phyloP scores from a whole-genome alignment of 306 rosid species.

The Prunus armeniaca region DNA sequence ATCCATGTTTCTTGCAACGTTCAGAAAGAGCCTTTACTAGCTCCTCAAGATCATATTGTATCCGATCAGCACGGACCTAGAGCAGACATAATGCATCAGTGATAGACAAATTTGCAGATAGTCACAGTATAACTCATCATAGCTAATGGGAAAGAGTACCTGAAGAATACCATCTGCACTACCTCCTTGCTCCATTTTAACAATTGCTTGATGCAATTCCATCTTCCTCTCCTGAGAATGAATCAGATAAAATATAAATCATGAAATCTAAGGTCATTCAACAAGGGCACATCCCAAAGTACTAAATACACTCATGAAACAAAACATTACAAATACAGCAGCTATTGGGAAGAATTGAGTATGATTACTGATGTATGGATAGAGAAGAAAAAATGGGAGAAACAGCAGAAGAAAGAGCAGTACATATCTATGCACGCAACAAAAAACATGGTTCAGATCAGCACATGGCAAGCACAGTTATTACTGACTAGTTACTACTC shows the following conservation, averaged over 20 bases:
- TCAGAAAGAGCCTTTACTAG: slow-evolving; percentile 70
- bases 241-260: not conserved
- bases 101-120: slow-evolving; percentile 13
- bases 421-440: not conserved
- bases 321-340: not conserved
- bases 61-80: slow-evolving; percentile 92
- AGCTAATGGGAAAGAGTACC: slow-evolving; percentile 40
- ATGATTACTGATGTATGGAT: not conserved
- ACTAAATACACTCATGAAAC: not conserved
- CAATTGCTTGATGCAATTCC: slow-evolving; percentile 90
- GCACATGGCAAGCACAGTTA: not conserved
- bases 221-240: slow-evolving; percentile 66
- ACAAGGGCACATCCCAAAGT: not conserved
- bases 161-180: slow-evolving; percentile 98
- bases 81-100: slow-evolving; percentile 35
- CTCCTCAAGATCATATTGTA: slow-evolving; percentile 86
- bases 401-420: not conserved
- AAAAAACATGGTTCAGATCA: not conserved
- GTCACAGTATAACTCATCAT: slow-evolving; percentile 1
- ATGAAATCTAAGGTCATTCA: not conserved
- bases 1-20: slow-evolving; percentile 87
- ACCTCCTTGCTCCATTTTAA: slow-evolving; percentile 93
- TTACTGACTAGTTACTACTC: no score
- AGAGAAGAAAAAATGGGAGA: not conserved
- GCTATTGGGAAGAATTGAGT: not conserved